Evolutionary conservation across 768 basidiomycete genomes (phyloP).

Genomic region (Boletus rex-veris): DNA sequence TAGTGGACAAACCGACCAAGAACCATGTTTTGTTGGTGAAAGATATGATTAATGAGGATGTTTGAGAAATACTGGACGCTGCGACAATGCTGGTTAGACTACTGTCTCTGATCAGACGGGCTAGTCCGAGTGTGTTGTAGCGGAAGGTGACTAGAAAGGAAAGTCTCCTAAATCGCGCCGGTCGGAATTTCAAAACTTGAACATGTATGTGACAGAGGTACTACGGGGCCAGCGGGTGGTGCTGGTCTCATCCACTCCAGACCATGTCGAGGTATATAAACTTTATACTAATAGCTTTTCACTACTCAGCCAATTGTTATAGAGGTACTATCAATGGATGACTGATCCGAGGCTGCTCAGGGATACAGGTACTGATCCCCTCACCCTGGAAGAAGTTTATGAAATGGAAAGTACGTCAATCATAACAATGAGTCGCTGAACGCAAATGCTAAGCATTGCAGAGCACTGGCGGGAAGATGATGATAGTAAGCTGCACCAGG

Average conservation of each 20-base stretch:
- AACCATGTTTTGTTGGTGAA: slow-evolving; percentile 40
- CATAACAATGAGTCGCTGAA: neutral
- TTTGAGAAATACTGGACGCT: neutral
- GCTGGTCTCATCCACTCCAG: slow-evolving; percentile 75
- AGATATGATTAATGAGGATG: neutral
- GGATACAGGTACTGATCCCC: slow-evolving; percentile 81
- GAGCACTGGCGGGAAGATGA: slow-evolving; percentile 84
- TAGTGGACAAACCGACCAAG: slow-evolving; percentile 77
- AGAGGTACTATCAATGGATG: slow-evolving; percentile 95
- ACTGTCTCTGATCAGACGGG: neutral
- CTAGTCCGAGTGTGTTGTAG: neutral
- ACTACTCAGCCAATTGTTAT: neutral
- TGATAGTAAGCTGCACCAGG: slow-evolving; percentile 52
- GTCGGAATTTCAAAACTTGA: neutral
- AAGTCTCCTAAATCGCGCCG: slow-evolving; percentile 15
- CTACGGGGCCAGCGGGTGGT: slow-evolving; percentile 66
- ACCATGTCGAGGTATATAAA: slow-evolving; percentile 38
- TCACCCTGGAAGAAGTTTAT: slow-evolving; percentile 77
- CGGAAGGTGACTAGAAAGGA: slow-evolving; percentile 10
- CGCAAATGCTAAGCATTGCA: slow-evolving; percentile 27
- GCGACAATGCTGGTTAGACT: neutral
- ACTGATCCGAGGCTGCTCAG: slow-evolving; percentile 62
- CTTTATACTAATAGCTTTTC: neutral
- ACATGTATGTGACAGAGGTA: slow-evolving; percentile 22
- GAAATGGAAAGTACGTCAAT: slow-evolving; percentile 76